A percentile compares a stretch with the other conserved stretches of the same genome.
Conservation (phyloP, 257 asterid species). For the Solanum sejunctum region DNA sequence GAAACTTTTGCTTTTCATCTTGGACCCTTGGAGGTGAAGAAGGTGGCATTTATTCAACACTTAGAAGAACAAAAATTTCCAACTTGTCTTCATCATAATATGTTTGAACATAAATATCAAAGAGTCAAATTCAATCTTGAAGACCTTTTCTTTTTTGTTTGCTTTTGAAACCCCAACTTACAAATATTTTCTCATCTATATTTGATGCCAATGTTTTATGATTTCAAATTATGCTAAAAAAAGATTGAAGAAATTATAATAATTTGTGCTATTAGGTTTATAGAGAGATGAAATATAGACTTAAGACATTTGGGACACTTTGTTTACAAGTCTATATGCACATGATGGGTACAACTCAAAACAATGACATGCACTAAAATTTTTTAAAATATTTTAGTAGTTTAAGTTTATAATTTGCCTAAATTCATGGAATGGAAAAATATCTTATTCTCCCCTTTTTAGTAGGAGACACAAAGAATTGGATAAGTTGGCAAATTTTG, state of each 20-base stretch:
- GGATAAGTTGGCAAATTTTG: neutral
- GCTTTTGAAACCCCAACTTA: neutral
- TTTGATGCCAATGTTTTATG: neutral
- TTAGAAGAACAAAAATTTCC: neutral
- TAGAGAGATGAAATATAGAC: neutral
- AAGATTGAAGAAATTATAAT: neutral
- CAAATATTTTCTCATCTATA: neutral
- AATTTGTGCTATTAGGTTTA: neutral
- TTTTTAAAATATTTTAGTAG: neutral
- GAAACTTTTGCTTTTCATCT: neutral
- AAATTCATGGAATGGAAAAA: neutral
- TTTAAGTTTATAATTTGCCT: neutral
- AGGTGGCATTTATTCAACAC: slow-evolving; percentile 12
- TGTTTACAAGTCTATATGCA: slow-evolving; percentile 4
- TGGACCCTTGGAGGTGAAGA: slow-evolving; percentile 14
- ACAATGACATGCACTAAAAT: slow-evolving; percentile 1
- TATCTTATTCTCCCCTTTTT: neutral
- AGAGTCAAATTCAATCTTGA: slow-evolving; percentile 21
- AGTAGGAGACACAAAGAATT: neutral
- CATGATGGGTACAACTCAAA: slow-evolving; percentile 9
- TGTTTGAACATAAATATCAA: slow-evolving; percentile 19
- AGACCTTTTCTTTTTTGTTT: neutral
- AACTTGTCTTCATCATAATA: neutral
- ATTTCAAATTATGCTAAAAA: neutral
- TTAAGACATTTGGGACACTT: neutral